Evolutionary conservation across 2,329 filamentous ascomycete genomes (phyloP).

Genomic region (Dothideomycetidae sp.): DNA sequence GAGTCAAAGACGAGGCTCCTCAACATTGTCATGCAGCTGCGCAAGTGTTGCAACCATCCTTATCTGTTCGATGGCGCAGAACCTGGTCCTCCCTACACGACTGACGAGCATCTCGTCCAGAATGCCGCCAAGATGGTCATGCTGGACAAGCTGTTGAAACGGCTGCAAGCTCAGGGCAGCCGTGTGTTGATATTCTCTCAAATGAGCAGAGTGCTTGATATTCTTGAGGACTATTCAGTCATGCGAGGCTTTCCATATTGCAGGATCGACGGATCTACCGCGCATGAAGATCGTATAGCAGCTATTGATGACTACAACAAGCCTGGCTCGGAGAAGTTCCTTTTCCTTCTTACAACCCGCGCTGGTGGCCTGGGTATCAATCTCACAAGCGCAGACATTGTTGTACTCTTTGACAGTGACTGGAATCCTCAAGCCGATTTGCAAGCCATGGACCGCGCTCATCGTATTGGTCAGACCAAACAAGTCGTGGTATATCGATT

Average conservation of each 20-base stretch:
- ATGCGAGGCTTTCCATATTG: conserved; percentile 93
- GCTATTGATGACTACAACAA: conserved; percentile 99
- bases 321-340: conserved; percentile 85
- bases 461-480: conserved; percentile 97
- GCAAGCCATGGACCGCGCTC: conserved; percentile 96
- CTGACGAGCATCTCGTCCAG: conserved; percentile 84
- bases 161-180: conserved; percentile 75
- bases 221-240: conserved; percentile 94
- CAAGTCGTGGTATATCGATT: conserved; percentile 95
- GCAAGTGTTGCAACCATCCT: conserved; percentile 97
- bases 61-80: conserved; percentile 97
- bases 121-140: conserved; percentile 98
- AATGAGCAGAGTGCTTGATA: conserved; percentile 94
- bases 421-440: conserved; percentile 98
- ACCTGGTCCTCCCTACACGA: conserved; percentile 93
- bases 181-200: conserved; percentile 98
- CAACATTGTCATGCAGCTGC: conserved; percentile 98
- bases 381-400: conserved; percentile 85
- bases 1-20: conserved; percentile 94
- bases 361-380: conserved; percentile 96
- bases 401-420: conserved; percentile 91
- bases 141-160: conserved; percentile 75
- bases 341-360: conserved; percentile 89
- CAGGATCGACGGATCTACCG: conserved; percentile 90
- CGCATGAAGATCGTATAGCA: conserved; percentile 92